Evolutionary conservation across 2,329 filamentous ascomycete species (phyloP).

Genomic region (Dothistroma pini): DNA sequence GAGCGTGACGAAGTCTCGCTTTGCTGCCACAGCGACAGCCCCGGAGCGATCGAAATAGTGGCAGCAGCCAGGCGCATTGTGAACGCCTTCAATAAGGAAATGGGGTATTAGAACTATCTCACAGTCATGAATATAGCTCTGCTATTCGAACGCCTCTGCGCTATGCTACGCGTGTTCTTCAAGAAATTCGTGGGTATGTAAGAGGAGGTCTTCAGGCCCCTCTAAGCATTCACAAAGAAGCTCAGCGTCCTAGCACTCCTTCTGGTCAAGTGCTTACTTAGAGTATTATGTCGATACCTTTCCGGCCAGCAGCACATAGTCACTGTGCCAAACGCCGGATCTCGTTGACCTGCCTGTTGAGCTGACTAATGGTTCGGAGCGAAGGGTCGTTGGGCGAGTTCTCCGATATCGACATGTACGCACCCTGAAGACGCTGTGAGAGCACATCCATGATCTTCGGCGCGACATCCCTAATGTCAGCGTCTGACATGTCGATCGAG

Average conservation of each 20-base stretch:
- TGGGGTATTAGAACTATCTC: slow-evolving; percentile 15
- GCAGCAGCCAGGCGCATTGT: slow-evolving; percentile 40
- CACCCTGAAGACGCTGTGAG: slow-evolving; percentile 52
- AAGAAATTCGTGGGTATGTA: neutral
- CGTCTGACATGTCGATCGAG: slow-evolving; percentile 45
- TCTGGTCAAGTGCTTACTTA: neutral
- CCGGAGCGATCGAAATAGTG: slow-evolving; percentile 44
- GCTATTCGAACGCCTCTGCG: neutral
- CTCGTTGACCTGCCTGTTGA: slow-evolving; percentile 31
- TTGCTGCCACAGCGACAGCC: slow-evolving; percentile 46
- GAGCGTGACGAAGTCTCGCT: slow-evolving; percentile 40
- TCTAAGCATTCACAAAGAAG: neutral
- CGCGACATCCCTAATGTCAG: slow-evolving; percentile 54
- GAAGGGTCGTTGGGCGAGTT: slow-evolving; percentile 47
- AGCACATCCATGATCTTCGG: slow-evolving; percentile 60
- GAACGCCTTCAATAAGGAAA: slow-evolving; percentile 39
- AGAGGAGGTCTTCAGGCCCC: neutral
- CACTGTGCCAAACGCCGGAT: slow-evolving; percentile 20
- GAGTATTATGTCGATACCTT: slow-evolving; percentile 11
- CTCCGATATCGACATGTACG: slow-evolving; percentile 56
- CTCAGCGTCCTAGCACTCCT: neutral
- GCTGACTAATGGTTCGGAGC: slow-evolving; percentile 33
- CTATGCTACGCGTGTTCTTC: neutral
- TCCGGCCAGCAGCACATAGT: slow-evolving; percentile 16
- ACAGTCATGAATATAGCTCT: neutral